These are phyloP conservation scores for Meripilus lineatus DNA, from an alignment of 1,284 basidiomycete species.

Conservation along the genomic window DNA sequence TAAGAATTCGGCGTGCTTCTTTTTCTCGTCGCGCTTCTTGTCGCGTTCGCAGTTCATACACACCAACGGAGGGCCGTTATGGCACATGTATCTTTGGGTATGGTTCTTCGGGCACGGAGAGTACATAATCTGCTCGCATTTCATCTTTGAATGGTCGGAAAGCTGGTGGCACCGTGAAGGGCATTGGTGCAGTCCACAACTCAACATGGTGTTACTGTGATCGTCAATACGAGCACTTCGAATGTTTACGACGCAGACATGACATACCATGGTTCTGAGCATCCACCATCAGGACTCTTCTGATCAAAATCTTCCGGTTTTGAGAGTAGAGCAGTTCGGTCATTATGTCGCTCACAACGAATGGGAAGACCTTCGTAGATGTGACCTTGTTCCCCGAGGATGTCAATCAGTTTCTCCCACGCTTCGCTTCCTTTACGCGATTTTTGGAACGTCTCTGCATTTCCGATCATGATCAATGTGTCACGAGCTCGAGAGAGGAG, in stretches of 20 bases:
- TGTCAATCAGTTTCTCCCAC: conserved; percentile 44
- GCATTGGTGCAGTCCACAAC: conserved; percentile 46
- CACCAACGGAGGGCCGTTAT: conserved; percentile 23
- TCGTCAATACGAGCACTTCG: conserved; percentile 1
- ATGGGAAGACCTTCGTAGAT: conserved; percentile 58
- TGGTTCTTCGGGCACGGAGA: conserved; percentile 34
- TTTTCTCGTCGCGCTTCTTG: conserved; percentile 27
- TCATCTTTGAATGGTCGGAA: conserved; percentile 42
- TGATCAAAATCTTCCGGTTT: conserved; percentile 44
- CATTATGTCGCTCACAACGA: conserved; percentile 49
- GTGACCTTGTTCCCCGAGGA: conserved; percentile 37
- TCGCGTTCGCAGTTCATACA: conserved; percentile 30
- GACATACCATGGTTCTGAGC: conserved; percentile 47
- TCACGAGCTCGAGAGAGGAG: conserved; percentile 60
- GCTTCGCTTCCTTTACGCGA: conserved; percentile 46
- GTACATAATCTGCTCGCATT: conserved; percentile 29
- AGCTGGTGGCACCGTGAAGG: conserved; percentile 52
- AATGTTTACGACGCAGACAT: not conserved
- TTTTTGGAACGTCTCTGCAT: conserved; percentile 49
- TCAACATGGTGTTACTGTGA: conserved; percentile 38
- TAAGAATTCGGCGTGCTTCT: conserved; percentile 25
- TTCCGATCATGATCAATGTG: conserved; percentile 59
- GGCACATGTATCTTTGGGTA: conserved; percentile 30
- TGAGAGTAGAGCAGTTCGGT: conserved; percentile 32
- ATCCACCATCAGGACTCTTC: conserved; percentile 57